Percentiles rank a stretch among this genome's conserved stretches.
These are phyloP conservation scores for Arabidopsis suecica DNA, from an alignment of 345 rosid genomes.

Conservation along the genomic window DNA sequence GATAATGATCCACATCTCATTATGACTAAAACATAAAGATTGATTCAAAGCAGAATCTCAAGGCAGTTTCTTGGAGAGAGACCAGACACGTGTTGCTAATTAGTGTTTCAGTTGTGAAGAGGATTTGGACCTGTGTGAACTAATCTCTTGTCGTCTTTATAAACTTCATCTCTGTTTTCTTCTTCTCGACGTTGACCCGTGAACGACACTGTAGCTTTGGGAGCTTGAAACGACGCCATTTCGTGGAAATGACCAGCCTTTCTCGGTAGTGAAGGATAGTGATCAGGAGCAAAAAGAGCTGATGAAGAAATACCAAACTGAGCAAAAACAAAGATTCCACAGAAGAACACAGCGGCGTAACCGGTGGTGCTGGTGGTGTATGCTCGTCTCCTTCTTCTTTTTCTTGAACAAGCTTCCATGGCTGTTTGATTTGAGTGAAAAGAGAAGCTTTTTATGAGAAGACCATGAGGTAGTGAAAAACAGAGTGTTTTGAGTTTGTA, in stretches of 20 bases:
- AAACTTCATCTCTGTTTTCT: conserved; percentile 51
- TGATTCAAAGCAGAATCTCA: conserved; percentile 3
- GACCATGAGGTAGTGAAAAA: conserved; percentile 33
- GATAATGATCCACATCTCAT: conserved; percentile 50
- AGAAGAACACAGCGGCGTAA: conserved; percentile 44
- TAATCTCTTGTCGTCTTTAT: conserved; percentile 79
- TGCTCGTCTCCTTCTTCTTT: conserved; percentile 25
- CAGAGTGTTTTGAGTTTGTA: conserved; percentile 23
- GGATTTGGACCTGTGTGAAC: conserved; percentile 96
- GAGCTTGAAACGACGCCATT: conserved; percentile 44
- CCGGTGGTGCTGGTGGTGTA: neutral
- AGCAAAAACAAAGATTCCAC: conserved; percentile 54
- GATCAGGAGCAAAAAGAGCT: conserved; percentile 48
- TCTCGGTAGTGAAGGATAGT: conserved; percentile 48
- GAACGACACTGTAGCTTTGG: conserved; percentile 43
- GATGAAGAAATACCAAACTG: conserved; percentile 47
- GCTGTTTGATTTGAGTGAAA: conserved; percentile 23
- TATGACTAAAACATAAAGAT: conserved; percentile 15
- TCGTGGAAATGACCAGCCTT: conserved; percentile 49
- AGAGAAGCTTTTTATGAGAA: conserved; percentile 28
- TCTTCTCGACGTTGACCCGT: conserved; percentile 38
- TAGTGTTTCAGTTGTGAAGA: conserved; percentile 70
- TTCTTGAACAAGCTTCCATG: conserved; percentile 36
- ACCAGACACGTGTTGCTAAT: conserved; percentile 30
- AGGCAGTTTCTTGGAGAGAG: conserved; percentile 4